Base-by-base conservation (phyloP, 192 early-diverging fungal species). In the Kappamyces sp. region DNA sequence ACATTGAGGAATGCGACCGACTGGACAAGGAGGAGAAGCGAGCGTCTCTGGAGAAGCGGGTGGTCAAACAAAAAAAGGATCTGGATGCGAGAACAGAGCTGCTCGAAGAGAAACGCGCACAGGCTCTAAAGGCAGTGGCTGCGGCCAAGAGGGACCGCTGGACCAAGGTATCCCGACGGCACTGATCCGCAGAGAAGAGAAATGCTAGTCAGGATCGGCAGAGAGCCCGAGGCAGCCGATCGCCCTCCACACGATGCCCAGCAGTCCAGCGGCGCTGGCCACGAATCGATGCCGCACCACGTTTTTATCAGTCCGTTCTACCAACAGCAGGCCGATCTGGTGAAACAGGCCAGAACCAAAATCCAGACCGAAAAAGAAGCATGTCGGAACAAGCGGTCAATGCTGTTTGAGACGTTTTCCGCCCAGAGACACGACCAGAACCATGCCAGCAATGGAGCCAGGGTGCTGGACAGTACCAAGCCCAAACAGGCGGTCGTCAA, bases 1-100 rank as follows among this genome's bases (percentile, higher is more conserved):
- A 37, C n/a, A 55, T 55, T 55, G 53, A 34, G 31, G 29, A 39
- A 55, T 55, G 53, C 31, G 53, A 55, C 36, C 41, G n/a, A 35
- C n/a, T 43, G 43, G 43, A n/a, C 12, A 45, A 55, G 34, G 45
- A 9, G 36, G 53, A 3, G 0, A 55, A 43, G n/a, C 41, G 45
- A n/a, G n/a, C 41, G 9, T 34, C 15, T 36, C 50, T 52, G 5
- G 50, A 52, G 3, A 29, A 30, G 22, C 22, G 22, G 22, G 22
- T 22, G 22, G 22, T 22, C 11, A 52, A 52, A 29, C 8, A 38
- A n/a, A 52, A 52, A 29, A 52, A 29, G 50, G 36, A 38, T 34
- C n/a, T 38, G 40, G 50, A 52, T 52, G 40, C 40, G 12, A 38
- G 50, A 14, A 9, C 36, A 9, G 8, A 34, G 3, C n/a, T 52